Conservation (phyloP, 176 grass and related monocot species). For the Thalia dealbata region DNA sequence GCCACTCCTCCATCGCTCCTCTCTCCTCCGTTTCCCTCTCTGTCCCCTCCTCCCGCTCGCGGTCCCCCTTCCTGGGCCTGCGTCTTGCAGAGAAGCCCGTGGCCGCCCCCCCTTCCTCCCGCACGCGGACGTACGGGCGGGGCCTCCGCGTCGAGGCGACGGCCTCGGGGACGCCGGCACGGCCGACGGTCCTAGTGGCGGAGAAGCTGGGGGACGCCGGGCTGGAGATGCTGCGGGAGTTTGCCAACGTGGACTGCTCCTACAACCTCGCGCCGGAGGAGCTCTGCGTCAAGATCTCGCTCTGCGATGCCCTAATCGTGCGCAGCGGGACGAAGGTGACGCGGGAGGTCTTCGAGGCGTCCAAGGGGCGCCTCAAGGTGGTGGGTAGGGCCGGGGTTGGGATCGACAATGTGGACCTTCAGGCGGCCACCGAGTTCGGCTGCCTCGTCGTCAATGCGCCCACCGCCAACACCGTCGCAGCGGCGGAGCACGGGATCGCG, state of each 20-base stretch:
- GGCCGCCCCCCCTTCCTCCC: not conserved
- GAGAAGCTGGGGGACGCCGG: not conserved
- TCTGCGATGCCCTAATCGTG: not conserved
- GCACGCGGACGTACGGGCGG: not conserved
- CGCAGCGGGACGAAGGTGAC: slow-evolving; percentile 1
- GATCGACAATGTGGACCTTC: slow-evolving; percentile 1
- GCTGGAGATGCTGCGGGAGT: not conserved
- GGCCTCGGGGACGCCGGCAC: not conserved
- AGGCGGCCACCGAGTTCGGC: not conserved
- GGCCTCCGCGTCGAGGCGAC: not conserved
- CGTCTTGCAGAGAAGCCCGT: slow-evolving; percentile 19
- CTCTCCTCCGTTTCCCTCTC: slow-evolving; percentile 67
- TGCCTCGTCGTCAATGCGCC: not conserved
- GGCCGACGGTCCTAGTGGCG: not conserved
- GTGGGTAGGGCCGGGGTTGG: not conserved
- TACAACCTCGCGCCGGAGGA: not conserved
- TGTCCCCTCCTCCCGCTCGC: slow-evolving; percentile 32
- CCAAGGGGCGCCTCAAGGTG: not conserved
- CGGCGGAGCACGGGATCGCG: not conserved
- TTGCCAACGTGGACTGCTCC: slow-evolving; percentile 4
- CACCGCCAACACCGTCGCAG: not conserved
- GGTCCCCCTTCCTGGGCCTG: slow-evolving; percentile 12
- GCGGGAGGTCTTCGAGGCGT: not conserved
- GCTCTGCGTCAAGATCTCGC: not conserved
- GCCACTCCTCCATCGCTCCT: not conserved